phyloP scores from a whole-genome alignment of 2,329 filamentous ascomycete genomes.

The Clarireedia monteithiana region DNA sequence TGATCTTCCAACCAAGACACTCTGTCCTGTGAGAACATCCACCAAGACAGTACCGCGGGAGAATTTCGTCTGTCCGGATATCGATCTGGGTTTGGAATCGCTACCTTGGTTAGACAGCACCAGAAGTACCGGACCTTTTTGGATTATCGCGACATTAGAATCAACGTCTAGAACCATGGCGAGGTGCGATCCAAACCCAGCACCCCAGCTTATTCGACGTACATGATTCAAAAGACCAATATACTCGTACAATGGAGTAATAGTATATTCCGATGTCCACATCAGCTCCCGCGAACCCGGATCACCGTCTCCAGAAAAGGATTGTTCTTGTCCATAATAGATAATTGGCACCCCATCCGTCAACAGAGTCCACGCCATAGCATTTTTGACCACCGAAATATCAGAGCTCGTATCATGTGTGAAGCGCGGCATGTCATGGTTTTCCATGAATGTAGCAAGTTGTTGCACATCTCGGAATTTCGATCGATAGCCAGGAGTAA shows the following conservation, averaged over 20 bases:
- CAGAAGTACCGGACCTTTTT: slow-evolving; percentile 15
- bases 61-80: slow-evolving; percentile 9
- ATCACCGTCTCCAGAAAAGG: slow-evolving; percentile 33
- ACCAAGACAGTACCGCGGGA: slow-evolving; percentile 11
- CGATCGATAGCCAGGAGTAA: slow-evolving; percentile 29
- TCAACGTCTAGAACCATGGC: slow-evolving; percentile 7
- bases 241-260: slow-evolving; percentile 15
- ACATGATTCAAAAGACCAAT: slow-evolving; percentile 11
- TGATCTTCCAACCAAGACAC: slow-evolving; percentile 9
- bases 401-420: slow-evolving; percentile 23
- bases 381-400: slow-evolving; percentile 33
- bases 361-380: slow-evolving; percentile 40
- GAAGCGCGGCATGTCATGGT: slow-evolving; percentile 36
- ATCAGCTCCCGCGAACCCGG: slow-evolving; percentile 37
- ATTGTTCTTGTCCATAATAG: slow-evolving; percentile 45
- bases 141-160: slow-evolving; percentile 1
- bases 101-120: slow-evolving; percentile 13
- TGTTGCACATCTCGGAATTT: slow-evolving; percentile 36
- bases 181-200: slow-evolving; percentile 13
- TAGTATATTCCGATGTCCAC: slow-evolving; percentile 35
- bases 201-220: slow-evolving; percentile 12
- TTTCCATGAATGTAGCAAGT: slow-evolving; percentile 35
- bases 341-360: slow-evolving; percentile 43
- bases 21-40: slow-evolving; percentile 12
- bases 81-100: neutral